Conservation (phyloP, 345 rosid species). For the Rubroshorea leprosula region DNA sequence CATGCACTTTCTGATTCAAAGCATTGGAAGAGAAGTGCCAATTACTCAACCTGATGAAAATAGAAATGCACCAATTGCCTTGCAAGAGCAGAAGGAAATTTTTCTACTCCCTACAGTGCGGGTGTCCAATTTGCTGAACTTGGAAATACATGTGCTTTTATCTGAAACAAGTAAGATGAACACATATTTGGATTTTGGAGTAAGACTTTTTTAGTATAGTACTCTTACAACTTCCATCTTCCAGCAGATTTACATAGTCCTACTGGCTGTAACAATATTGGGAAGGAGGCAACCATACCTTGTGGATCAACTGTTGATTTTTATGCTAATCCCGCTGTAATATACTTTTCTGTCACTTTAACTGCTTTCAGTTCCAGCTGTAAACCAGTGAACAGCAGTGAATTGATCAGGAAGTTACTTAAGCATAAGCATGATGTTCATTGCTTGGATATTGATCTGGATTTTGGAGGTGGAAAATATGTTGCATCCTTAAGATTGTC, state of each 20-base stretch:
- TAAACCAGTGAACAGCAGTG: constrained; percentile 77
- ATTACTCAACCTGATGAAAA: constrained; percentile 55
- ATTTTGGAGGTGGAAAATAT: constrained; percentile 78
- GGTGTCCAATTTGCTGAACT: constrained; percentile 65
- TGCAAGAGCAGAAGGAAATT: constrained; percentile 82
- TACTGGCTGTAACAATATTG: constrained; percentile 34
- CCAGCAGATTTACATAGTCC: constrained; percentile 42
- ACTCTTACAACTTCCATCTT: constrained; percentile 24
- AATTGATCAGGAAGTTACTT: constrained; percentile 76
- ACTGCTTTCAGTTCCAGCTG: constrained; percentile 54
- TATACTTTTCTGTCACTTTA: constrained; percentile 61
- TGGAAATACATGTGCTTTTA: constrained; percentile 61
- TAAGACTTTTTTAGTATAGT: constrained; percentile 6
- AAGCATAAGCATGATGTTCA: constrained; percentile 49
- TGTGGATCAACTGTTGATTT: constrained; percentile 68
- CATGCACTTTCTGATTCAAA: constrained; percentile 83
- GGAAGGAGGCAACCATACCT: constrained; percentile 73
- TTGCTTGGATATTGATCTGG: constrained; percentile 68
- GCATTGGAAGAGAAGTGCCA: constrained; percentile 64
- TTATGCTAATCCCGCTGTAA: constrained; percentile 70
- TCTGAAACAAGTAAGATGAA: constrained; percentile 57
- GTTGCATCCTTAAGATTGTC: constrained; percentile 70
- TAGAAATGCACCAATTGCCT: constrained; percentile 42
- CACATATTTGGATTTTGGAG: constrained; percentile 19
- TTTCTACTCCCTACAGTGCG: constrained; percentile 83